These are phyloP conservation scores for Trifolium pratense DNA, from an alignment of 306 rosid species.

Conservation along the genomic window DNA sequence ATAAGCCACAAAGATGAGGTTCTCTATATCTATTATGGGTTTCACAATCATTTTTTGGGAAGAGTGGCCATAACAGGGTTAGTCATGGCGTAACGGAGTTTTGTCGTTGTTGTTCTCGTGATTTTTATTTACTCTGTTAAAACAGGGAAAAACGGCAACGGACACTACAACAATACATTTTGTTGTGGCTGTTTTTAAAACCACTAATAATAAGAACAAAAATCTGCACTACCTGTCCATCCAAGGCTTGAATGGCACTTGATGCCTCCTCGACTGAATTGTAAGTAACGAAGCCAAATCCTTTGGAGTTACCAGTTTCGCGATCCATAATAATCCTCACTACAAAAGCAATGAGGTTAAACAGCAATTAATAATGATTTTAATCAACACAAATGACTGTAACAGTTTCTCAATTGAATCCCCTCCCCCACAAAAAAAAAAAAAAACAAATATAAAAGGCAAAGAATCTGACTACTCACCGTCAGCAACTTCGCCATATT, in stretches of 20 bases:
- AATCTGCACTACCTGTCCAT: constrained; percentile 69
- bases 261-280: constrained; percentile 75
- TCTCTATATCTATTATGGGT: constrained; percentile 1
- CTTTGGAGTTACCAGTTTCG: constrained; percentile 83
- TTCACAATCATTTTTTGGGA: background rate
- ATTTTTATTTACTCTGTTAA: too few species aligned
- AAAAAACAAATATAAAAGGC: background rate
- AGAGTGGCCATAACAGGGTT: too few species aligned
- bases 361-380: constrained; percentile 15
- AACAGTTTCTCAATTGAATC: background rate
- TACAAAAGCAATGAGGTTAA: constrained; percentile 41
- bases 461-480: constrained; percentile 51
- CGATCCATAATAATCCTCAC: constrained; percentile 82
- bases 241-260: constrained; percentile 85
- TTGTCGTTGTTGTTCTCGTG: too few species aligned
- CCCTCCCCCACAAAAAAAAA: background rate
- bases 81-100: too few species aligned
- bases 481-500: constrained; percentile 76
- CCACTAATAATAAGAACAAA: background rate
- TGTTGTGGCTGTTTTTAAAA: too few species aligned
- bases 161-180: too few species aligned
- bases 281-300: constrained; percentile 83
- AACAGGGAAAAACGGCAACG: too few species aligned
- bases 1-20: background rate
- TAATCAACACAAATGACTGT: background rate